A percentile compares a stretch with the other conserved stretches of the same genome.
phyloP scores from a whole-genome alignment of 768 basidiomycete genomes.

The Boletus pseudopeckii region DNA sequence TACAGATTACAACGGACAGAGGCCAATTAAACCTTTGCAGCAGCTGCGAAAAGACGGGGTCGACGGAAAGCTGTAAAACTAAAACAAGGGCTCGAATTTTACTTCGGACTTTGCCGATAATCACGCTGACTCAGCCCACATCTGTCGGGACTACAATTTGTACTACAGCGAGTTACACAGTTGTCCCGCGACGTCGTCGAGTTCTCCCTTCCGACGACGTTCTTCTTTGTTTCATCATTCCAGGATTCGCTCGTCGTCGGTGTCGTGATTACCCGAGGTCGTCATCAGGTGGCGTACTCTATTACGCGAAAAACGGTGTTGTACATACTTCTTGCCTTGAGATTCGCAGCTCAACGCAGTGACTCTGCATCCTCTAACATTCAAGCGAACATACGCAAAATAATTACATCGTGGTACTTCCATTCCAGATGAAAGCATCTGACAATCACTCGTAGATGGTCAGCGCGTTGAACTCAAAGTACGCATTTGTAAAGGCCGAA shows the following conservation, averaged over 20 bases:
- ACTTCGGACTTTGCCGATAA: conserved; percentile 28
- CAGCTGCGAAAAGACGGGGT: conserved; percentile 26
- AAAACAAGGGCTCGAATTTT: conserved; percentile 24
- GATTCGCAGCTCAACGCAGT: background rate
- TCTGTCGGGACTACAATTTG: no score
- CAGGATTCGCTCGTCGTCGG: background rate
- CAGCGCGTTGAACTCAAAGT: conserved; percentile 4
- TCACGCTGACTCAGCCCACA: conserved; percentile 27
- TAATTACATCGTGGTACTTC: background rate
- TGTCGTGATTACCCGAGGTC: no score
- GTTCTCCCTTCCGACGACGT: background rate
- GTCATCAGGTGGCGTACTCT: background rate
- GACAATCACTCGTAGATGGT: conserved; percentile 1
- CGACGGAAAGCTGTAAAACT: conserved; percentile 20
- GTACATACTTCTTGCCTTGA: background rate
- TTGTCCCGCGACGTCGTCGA: background rate
- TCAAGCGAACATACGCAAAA: no score
- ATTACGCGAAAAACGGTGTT: background rate
- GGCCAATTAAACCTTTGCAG: conserved; percentile 26
- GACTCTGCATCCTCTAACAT: background rate
- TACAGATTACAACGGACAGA: conserved; percentile 35
- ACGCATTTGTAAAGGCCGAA: background rate
- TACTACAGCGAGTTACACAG: no score
- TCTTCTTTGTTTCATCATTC: background rate
- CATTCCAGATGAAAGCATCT: background rate